These are phyloP conservation scores for Phytophthora aleatoria DNA, from an alignment of 352 stramenopile species.

Conservation along the genomic window DNA sequence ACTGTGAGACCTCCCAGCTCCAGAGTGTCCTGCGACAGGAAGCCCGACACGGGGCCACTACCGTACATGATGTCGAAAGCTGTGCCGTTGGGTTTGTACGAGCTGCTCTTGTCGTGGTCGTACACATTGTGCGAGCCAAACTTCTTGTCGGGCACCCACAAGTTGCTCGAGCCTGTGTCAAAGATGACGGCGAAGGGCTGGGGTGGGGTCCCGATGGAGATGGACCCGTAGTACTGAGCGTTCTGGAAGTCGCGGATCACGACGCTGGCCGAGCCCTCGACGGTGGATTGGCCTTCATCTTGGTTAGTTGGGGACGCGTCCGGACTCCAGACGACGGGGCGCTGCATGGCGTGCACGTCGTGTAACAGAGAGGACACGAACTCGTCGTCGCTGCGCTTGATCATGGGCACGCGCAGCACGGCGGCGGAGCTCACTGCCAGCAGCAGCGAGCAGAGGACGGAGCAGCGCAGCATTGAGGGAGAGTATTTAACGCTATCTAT, in stretches of 20 bases:
- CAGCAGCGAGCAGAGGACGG: slow-evolving; percentile 29
- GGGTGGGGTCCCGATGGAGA: slow-evolving; percentile 90
- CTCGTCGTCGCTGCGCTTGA: slow-evolving; percentile 65
- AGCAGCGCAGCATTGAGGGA: slow-evolving; percentile 17
- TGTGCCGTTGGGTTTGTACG: slow-evolving; percentile 91
- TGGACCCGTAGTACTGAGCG: slow-evolving; percentile 94
- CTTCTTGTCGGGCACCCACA: slow-evolving; percentile 94
- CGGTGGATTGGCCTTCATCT: neutral
- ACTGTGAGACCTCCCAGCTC: slow-evolving; percentile 68
- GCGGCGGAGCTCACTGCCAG: slow-evolving; percentile 22
- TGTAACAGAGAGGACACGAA: slow-evolving; percentile 65
- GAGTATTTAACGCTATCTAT: neutral
- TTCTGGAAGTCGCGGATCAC: slow-evolving; percentile 94
- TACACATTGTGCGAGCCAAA: slow-evolving; percentile 87
- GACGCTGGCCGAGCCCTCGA: slow-evolving; percentile 41
- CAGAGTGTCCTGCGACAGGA: slow-evolving; percentile 90
- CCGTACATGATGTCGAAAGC: slow-evolving; percentile 97
- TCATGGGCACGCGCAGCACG: slow-evolving; percentile 72
- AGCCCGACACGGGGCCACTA: slow-evolving; percentile 91
- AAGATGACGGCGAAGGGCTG: slow-evolving; percentile 96
- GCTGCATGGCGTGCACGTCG: slow-evolving; percentile 45
- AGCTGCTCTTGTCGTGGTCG: slow-evolving; percentile 83
- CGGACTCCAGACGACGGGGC: slow-evolving; percentile 54
- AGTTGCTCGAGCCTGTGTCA: slow-evolving; percentile 96
- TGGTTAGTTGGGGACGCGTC: slow-evolving; percentile 14